These are phyloP conservation scores for Martensiomyces pterosporus DNA, from an alignment of 192 early-diverging fungal genomes.

Conservation along the genomic window DNA sequence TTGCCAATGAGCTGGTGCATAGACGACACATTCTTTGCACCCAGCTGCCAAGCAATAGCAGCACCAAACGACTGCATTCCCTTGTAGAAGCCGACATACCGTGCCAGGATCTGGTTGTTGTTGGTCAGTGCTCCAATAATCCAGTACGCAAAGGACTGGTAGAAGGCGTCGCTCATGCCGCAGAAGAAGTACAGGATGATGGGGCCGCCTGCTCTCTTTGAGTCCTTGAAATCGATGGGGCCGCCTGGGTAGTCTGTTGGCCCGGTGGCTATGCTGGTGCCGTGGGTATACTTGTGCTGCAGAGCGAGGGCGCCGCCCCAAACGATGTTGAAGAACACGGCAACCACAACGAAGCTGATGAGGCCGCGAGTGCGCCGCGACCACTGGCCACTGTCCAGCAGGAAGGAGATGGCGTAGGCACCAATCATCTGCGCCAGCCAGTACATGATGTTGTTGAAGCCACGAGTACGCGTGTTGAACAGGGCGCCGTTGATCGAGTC, in stretches of 20 bases:
- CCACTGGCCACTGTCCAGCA: constrained; percentile 53
- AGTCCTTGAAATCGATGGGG: constrained; percentile 1
- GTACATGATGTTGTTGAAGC: constrained; percentile 64
- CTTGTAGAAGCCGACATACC: constrained; percentile 76
- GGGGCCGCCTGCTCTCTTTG: constrained; percentile 13
- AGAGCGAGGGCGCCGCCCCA: constrained; percentile 56
- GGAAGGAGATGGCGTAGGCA: constrained; percentile 52
- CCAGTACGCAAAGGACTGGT: constrained; percentile 69
- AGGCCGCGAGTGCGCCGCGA: constrained; percentile 55
- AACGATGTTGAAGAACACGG: constrained; percentile 30
- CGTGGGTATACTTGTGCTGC: constrained; percentile 47
- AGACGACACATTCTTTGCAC: constrained; percentile 8
- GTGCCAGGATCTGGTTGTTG: constrained; percentile 54
- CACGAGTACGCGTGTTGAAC: constrained; percentile 60
- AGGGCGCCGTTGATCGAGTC: constrained; percentile 53
- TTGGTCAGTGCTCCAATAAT: constrained; percentile 69
- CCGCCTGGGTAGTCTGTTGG: constrained; percentile 9
- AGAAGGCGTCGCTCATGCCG: constrained; percentile 67
- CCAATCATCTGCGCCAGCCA: constrained; percentile 66
- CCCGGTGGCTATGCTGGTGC: background rate
- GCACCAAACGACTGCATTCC: constrained; percentile 63
- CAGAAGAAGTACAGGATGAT: constrained; percentile 61
- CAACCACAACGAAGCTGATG: constrained; percentile 38
- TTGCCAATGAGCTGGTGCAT: constrained; percentile 31
- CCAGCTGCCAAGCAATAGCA: constrained; percentile 55